Conservation (phyloP, 352 stramenopile genomes). For the Saprolegnia parasitica region DNA sequence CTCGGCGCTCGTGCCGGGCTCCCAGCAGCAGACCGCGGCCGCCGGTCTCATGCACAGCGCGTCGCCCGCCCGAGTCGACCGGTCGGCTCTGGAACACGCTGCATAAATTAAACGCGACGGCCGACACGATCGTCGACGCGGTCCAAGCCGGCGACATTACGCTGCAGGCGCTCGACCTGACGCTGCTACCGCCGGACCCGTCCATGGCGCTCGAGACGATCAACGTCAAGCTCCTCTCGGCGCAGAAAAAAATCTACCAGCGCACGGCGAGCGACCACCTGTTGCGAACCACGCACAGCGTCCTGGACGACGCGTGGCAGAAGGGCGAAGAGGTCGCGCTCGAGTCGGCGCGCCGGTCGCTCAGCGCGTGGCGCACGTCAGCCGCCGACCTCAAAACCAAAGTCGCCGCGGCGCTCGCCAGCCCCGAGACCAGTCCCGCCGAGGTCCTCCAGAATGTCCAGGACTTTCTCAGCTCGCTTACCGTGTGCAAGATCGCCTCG, state of each 20-base stretch:
- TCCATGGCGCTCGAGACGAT: conserved; percentile 29
- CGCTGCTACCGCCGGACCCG: conserved; percentile 19
- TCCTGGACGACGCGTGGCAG: conserved; percentile 3
- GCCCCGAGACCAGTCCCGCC: neutral
- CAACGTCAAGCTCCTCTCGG: conserved; percentile 19
- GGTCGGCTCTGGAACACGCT: conserved; percentile 23
- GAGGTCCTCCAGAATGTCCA: conserved; percentile 4
- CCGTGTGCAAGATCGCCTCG: neutral
- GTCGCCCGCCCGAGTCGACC: neutral
- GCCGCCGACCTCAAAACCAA: conserved; percentile 6
- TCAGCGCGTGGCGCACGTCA: neutral
- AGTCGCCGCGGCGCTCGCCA: conserved; percentile 9
- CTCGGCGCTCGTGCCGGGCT: conserved; percentile 14
- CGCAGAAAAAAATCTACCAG: conserved; percentile 7
- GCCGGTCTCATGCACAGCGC: neutral
- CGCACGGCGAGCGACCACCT: neutral
- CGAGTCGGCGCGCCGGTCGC: neutral
- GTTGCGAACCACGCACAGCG: neutral
- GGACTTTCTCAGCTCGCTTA: conserved; percentile 1
- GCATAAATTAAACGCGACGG: conserved; percentile 26
- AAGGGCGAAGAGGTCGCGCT: conserved; percentile 9
- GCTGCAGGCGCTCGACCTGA: conserved; percentile 24
- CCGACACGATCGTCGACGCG: neutral
- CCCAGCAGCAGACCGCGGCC: conserved; percentile 2
- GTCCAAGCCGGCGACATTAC: conserved; percentile 1